Evolutionary conservation across 768 basidiomycete genomes (phyloP), one percentile per base, ranked within the genome.

Genomic region (Tephrocybe sp.): DNA sequence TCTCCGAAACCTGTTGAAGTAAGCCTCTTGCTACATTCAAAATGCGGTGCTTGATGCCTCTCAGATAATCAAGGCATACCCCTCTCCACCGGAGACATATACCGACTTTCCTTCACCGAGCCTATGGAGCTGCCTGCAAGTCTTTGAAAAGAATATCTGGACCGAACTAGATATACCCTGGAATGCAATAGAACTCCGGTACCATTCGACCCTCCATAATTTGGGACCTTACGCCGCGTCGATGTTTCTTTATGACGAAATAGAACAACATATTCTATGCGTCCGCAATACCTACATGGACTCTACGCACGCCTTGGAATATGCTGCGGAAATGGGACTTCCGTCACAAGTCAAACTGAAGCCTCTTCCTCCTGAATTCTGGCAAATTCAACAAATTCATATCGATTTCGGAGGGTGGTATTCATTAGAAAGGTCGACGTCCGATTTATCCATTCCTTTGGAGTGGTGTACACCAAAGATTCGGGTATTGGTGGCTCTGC

Each of bases 181-280:
- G 76, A 67, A 73, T 37, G 81, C 80, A 59, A 68, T 90, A n/a
- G 70, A 78, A 48, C 76, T 75, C 48, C 80, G 88, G 45, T 88
- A 88, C 66, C 64, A 74, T 39, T 74, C 78, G 21, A 86, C 88
- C 0, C 67, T 79, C 32, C 66, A 75, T 57, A 85, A 81, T 63
- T 65, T 93, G 3, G 90, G 90, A 1, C 84, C 85, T 9, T 88
- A 85, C 62, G 81, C 80, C 40, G 90, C 89, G 10, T 90, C 90
- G 40, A 66, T 85, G 49, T 93, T 81, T 66, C 72, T 88, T 28
- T 83, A 81, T 62, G 66, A 70, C 42, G 88, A 90, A 58, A 66
- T 87, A 46, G 75, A 74, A 51, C 73, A 76, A 36, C 74, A 80
- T 44, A 59, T 85, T 26, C 63, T 65, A 14, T 71, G 74, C 41